Percentiles rank a stretch among this genome's conserved stretches.
Evolutionary conservation across 2,329 filamentous ascomycete species (phyloP).

Genomic region (Sarocladium brachiariae): DNA sequence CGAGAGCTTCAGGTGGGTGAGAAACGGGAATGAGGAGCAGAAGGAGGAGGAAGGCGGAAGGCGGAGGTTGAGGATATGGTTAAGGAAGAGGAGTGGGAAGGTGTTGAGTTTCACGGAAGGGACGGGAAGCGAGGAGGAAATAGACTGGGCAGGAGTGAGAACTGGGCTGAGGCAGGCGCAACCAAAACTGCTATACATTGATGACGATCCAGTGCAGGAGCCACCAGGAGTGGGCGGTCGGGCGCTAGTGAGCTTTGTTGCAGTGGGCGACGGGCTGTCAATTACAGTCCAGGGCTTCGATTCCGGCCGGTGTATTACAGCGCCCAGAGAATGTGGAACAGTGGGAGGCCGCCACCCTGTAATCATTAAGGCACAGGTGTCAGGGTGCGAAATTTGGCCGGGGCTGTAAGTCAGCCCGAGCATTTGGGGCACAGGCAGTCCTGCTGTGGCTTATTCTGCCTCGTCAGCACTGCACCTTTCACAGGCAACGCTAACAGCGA

Average conservation of each 20-base stretch:
- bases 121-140: slow-evolving; percentile 1
- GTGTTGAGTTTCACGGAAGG: not conserved
- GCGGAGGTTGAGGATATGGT: not conserved
- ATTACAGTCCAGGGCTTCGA: too few species aligned
- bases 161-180: slow-evolving; percentile 8
- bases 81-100: not conserved
- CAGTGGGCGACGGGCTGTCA: not conserved
- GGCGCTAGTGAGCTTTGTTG: not conserved
- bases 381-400: not conserved
- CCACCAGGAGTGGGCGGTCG: not conserved
- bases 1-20: slow-evolving; percentile 7
- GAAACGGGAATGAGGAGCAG: not conserved
- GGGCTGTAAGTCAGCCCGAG: not conserved
- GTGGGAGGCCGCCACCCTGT: not conserved
- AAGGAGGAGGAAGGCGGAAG: slow-evolving; percentile 6
- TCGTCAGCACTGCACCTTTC: too few species aligned
- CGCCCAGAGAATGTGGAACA: not conserved
- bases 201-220: slow-evolving; percentile 9
- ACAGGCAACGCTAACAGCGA: not conserved
- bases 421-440: not conserved
- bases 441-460: not conserved
- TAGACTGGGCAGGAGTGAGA: not conserved
- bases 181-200: not conserved
- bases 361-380: not conserved
- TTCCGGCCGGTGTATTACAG: not conserved